phyloP scores from a whole-genome alignment of 2,329 filamentous ascomycete genomes.

The Fusarium irregulare region DNA sequence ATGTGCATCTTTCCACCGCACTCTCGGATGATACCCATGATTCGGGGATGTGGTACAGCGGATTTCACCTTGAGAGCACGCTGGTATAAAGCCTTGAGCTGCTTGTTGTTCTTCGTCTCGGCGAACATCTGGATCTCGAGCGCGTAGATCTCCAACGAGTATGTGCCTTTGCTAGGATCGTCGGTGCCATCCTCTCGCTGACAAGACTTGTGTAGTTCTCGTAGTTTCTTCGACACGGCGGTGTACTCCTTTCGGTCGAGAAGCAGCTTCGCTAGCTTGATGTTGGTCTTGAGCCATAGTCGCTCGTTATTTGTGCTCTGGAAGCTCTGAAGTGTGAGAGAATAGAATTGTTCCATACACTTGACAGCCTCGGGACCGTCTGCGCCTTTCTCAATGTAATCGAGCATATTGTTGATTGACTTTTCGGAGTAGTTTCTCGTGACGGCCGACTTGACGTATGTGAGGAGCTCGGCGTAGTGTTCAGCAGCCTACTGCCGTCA shows the following conservation, averaged over 20 bases:
- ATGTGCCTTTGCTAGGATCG: slow-evolving; percentile 95
- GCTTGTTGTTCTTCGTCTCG: slow-evolving; percentile 96
- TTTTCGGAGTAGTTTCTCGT: slow-evolving; percentile 99
- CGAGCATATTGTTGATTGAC: slow-evolving; percentile 99
- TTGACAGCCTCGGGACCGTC: slow-evolving; percentile 75
- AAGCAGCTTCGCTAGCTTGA: slow-evolving; percentile 92
- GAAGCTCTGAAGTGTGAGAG: slow-evolving; percentile 91
- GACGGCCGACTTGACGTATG: slow-evolving; percentile 96
- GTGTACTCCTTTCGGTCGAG: slow-evolving; percentile 91
- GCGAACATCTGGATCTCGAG: slow-evolving; percentile 99
- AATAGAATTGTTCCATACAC: slow-evolving; percentile 95
- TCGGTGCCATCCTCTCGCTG: slow-evolving; percentile 87
- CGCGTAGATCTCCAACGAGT: slow-evolving; percentile 94
- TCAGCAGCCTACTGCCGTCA: slow-evolving; percentile 75
- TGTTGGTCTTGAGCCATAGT: slow-evolving; percentile 97
- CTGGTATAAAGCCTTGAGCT: slow-evolving; percentile 92
- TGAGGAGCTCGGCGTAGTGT: slow-evolving; percentile 94
- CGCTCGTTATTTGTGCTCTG: slow-evolving; percentile 98
- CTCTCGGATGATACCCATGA: slow-evolving; percentile 98
- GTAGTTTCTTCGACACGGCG: slow-evolving; percentile 82
- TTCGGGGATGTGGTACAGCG: slow-evolving; percentile 97
- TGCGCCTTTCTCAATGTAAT: slow-evolving; percentile 93
- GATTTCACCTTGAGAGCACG: slow-evolving; percentile 91
- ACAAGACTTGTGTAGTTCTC: slow-evolving; percentile 89
- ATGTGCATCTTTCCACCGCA: slow-evolving; percentile 99